These are phyloP conservation scores for Penicillium paneum DNA, from an alignment of 2,329 filamentous ascomycete genomes.

Conservation along the genomic window DNA sequence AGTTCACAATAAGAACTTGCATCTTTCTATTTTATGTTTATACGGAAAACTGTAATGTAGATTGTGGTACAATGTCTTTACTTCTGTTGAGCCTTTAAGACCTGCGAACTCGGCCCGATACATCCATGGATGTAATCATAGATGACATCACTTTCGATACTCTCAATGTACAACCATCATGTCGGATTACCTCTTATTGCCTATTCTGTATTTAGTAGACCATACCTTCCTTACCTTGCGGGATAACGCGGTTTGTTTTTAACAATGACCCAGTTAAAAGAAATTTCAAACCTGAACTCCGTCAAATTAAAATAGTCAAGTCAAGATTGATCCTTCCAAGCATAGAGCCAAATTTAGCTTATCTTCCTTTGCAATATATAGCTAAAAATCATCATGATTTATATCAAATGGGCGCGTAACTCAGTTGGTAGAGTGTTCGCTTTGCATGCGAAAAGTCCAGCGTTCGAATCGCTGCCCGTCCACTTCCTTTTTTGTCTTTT, in stretches of 20 bases:
- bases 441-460: conserved; percentile 18
- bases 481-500: neutral
- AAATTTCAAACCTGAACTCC: too few relatives aligned
- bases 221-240: neutral
- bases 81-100: too few relatives aligned
- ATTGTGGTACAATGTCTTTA: neutral
- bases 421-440: conserved; percentile 19
- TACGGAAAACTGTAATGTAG: neutral
- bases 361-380: fast-evolving
- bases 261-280: too few relatives aligned
- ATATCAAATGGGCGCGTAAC: neutral
- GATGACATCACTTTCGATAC: neutral
- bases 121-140: neutral
- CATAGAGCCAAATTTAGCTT: neutral
- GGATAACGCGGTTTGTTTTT: neutral
- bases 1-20: conserved; percentile 5
- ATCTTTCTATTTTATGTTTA: neutral
- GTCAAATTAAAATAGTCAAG: too few relatives aligned
- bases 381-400: fast-evolving
- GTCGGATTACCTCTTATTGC: neutral
- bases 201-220: neutral
- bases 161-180: neutral
- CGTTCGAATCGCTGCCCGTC: conserved; percentile 6
- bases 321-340: too few relatives aligned
- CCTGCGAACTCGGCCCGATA: too few relatives aligned